Conservation (phyloP, 176 grass and related monocot genomes). For the Triticum aestivum region IWGSC_CS_RefSeq_v2.1 NC_057794.1:588692457-588692956, state of each 20-base stretch:
- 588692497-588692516: background rate
- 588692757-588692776: conserved; percentile 35
- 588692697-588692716: conserved; percentile 29
- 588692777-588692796: conserved; percentile 21
- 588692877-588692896: conserved; percentile 95
- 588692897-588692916: conserved; percentile 62
- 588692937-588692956: conserved; percentile 35
- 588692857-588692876: conserved; percentile 75
- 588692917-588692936: conserved; percentile 56
- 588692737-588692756: conserved; percentile 26
- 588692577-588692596: background rate
- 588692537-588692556: background rate
- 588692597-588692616: conserved; percentile 6
- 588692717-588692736: background rate
- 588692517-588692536: background rate
- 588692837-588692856: conserved; percentile 49
- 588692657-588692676: conserved; percentile 24
- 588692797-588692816: conserved; percentile 21
- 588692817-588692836: background rate
- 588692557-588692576: too few relatives aligned
- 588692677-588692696: conserved; percentile 32
- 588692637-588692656: background rate
- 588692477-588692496: background rate
- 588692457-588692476: background rate
- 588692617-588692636: background rate